Base-by-base conservation (phyloP, 2,329 filamentous ascomycete species). In the Colletotrichum tabaci region DNA sequence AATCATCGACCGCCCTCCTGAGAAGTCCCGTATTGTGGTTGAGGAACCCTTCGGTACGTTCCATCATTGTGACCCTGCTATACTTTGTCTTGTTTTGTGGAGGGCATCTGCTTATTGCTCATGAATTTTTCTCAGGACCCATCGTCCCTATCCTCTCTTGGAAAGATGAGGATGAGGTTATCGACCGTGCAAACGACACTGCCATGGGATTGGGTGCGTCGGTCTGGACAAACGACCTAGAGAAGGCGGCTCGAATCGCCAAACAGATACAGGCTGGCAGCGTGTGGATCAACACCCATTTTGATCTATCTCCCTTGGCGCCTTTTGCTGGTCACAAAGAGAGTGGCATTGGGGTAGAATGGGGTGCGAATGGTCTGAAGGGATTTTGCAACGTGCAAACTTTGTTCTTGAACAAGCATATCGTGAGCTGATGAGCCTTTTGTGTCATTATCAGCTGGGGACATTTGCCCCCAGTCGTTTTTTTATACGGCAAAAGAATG, bases 71-170 rank as follows among this genome's bases (percentile, higher is more conserved):
- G 7, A 10, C 18, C 15, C 40, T 26, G 15, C 5, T 15, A 21
- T 35, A 3, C 8, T n/a, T 13, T 13, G 18, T 23, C 12, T 26
- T 12, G 30, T 9, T 12, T 2, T n/a, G 13, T 26, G 13, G 15
- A 5, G 26, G 3, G 7, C 15, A 16, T 23, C 9, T 38, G 23
- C 57, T 61, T 12, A 62, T 30, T 21, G 16, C 10, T 49, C 4
- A 6, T 9, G 30, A 13, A 18, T n/a, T 12, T n/a, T 23, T 21
- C 18, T 4, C 44, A 86, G 86, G 87, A 0, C 91, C 91, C 0
- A 89, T 93, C 44, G 84, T 92, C 1, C 91, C 91, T 0, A 80
- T 92, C 9, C 77, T 92, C 66, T 86, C 85, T 40, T 93, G 90
- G 89, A 82, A 82, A 0, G 84, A 87, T 30, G 90, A 93, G 71